phyloP scores from a whole-genome alignment of 805 yeast species.

The Lipomyces oligophaga region DNA sequence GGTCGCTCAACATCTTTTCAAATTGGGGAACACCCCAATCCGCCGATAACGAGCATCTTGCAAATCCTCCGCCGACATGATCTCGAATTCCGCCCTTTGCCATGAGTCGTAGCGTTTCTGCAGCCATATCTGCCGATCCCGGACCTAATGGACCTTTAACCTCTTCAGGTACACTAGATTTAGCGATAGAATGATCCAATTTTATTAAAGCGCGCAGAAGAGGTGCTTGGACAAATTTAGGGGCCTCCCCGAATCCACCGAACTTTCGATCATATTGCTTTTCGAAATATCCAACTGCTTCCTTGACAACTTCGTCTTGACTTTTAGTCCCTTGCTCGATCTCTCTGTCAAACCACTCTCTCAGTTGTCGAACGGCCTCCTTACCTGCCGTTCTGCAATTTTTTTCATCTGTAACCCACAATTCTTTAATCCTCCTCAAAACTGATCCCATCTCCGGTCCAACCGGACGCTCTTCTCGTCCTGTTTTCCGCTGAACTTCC shows the following conservation, averaged over 20 bases:
- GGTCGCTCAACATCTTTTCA: slow-evolving; percentile 41
- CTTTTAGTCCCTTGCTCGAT: slow-evolving; percentile 4
- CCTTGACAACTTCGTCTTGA: slow-evolving; percentile 16
- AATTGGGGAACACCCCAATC: slow-evolving; percentile 44
- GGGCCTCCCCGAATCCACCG: slow-evolving; percentile 40
- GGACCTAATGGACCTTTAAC: slow-evolving; percentile 7
- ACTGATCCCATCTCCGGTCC: slow-evolving; percentile 34
- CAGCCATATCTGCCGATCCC: slow-evolving; percentile 30
- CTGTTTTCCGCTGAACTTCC: slow-evolving; percentile 19
- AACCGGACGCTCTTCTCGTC: slow-evolving; percentile 11
- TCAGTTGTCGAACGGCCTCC: slow-evolving; percentile 29
- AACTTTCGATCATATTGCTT: slow-evolving; percentile 31
- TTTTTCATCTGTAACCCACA: slow-evolving; percentile 36
- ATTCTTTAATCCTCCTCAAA: slow-evolving; percentile 32
- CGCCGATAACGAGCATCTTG: slow-evolving; percentile 39
- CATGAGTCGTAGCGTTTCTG: slow-evolving; percentile 33
- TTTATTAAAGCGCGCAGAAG: slow-evolving; percentile 33
- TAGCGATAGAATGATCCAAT: slow-evolving; percentile 5
- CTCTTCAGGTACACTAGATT: slow-evolving; percentile 12
- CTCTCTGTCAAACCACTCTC: slow-evolving; percentile 23
- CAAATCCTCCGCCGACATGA: slow-evolving; percentile 39
- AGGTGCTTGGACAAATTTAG: slow-evolving; percentile 39
- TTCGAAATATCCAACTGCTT: slow-evolving; percentile 32
- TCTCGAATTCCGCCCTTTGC: slow-evolving; percentile 41
- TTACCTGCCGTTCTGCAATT: slow-evolving; percentile 34